phyloP scores from a whole-genome alignment of 2,329 filamentous ascomycete species.

The Chaetomium strumarium region DNA sequence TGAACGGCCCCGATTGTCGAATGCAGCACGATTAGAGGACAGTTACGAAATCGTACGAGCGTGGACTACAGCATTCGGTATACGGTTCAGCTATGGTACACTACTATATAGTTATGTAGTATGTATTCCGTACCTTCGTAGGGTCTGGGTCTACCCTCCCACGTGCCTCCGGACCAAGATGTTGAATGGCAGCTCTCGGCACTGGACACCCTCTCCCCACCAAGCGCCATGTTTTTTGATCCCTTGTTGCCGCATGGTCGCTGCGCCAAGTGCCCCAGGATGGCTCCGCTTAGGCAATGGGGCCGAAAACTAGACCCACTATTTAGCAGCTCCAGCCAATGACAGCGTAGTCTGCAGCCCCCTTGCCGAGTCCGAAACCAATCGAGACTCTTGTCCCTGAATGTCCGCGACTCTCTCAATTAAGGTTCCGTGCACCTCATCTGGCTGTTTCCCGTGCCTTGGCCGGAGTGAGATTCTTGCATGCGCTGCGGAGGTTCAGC shows the following conservation, averaged over 20 bases:
- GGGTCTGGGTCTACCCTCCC: no score
- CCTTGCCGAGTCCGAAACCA: slow-evolving; percentile 15
- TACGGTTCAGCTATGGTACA: no score
- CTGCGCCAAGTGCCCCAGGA: not conserved
- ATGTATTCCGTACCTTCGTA: no score
- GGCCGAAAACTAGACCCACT: not conserved
- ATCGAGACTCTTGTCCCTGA: slow-evolving; percentile 13
- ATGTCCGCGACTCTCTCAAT: slow-evolving; percentile 6
- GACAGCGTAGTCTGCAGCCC: not conserved
- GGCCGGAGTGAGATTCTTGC: not conserved
- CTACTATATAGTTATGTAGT: no score
- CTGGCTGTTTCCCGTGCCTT: slow-evolving; percentile 15
- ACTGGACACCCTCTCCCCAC: no score
- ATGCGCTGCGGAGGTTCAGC: not conserved
- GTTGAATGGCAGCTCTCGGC: no score
- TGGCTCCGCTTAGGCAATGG: slow-evolving; percentile 2
- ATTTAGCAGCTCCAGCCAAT: slow-evolving; percentile 5
- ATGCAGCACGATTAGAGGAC: no score
- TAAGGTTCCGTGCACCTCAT: slow-evolving; percentile 6
- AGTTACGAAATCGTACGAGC: no score
- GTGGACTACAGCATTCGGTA: no score
- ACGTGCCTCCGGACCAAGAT: no score
- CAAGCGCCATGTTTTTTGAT: no score
- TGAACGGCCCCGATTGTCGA: no score
- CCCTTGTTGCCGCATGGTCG: not conserved